Conservation (phyloP, 176 grass and related monocot species). For the Ananas comosus region DNA sequence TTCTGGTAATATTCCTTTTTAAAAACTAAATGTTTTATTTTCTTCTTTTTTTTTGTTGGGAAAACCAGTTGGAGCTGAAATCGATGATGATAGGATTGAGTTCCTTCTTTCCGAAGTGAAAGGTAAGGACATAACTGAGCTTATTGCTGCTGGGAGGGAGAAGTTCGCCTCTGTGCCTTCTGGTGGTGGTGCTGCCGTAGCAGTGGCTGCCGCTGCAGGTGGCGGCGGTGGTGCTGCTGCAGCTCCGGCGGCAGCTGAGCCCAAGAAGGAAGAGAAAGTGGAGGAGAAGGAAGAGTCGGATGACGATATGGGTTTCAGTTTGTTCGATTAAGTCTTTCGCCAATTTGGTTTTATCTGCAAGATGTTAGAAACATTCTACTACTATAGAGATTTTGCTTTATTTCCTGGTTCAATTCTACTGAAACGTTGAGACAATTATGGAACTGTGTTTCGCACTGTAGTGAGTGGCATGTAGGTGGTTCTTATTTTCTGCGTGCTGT, state of each 20-base stretch:
- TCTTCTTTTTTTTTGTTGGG: neutral
- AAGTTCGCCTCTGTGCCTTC: constrained; percentile 27
- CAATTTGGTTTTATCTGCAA: neutral
- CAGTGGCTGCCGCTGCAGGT: constrained; percentile 1
- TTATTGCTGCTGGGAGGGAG: constrained; percentile 16
- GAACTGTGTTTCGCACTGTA: neutral
- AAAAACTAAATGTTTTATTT: neutral
- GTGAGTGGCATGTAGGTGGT: neutral
- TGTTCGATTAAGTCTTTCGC: constrained; percentile 4
- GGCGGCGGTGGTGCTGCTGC: neutral
- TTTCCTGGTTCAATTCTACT: neutral
- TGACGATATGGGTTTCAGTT: constrained; percentile 24
- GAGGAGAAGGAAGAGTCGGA: constrained; percentile 17
- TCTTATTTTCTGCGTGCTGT: neutral
- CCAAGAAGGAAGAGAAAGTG: constrained; percentile 16
- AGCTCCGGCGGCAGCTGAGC: constrained; percentile 9
- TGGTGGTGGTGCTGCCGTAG: constrained; percentile 10
- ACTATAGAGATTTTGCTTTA: neutral
- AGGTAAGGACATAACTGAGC: constrained; percentile 19
- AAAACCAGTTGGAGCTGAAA: constrained; percentile 14
- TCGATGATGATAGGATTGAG: constrained; percentile 9
- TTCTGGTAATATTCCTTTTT: neutral
- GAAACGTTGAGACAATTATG: neutral
- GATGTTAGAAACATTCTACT: neutral
- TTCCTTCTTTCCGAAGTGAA: constrained; percentile 5